A percentile compares a stretch with the other conserved stretches of the same genome.
Evolutionary conservation across 2,329 filamentous ascomycete species (phyloP).

Genomic region (Fusarium zealandicum): DNA sequence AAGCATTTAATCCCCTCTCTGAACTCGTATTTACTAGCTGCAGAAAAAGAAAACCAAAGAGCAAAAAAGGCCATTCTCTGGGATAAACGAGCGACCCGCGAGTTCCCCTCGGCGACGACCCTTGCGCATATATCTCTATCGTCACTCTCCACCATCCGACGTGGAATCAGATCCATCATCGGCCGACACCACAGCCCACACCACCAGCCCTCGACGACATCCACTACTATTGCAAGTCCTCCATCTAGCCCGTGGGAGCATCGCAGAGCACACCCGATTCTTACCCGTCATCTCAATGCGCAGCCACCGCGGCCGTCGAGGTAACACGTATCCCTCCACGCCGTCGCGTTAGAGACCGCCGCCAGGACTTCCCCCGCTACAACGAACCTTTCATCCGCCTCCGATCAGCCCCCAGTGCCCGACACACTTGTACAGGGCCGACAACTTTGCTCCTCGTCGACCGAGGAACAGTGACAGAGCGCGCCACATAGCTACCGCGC

Average conservation of each 20-base stretch:
- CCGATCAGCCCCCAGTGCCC: background rate
- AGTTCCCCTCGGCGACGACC: background rate
- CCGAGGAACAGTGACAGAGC: constrained; percentile 1
- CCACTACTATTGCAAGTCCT: constrained; percentile 1
- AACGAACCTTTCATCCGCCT: background rate
- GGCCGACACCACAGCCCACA: constrained; percentile 21
- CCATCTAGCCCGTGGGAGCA: background rate
- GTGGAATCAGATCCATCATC: constrained; percentile 23
- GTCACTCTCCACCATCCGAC: constrained; percentile 31
- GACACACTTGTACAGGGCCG: background rate
- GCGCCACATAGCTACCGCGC: background rate
- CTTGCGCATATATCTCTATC: constrained; percentile 22
- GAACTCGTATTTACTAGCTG: constrained; percentile 4
- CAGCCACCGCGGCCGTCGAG: constrained; percentile 23
- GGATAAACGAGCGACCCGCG: background rate
- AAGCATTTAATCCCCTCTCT: constrained; percentile 15
- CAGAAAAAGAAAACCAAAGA: background rate
- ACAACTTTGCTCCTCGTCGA: background rate
- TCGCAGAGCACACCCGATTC: background rate
- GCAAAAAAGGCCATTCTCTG: background rate
- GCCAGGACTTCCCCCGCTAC: constrained; percentile 2
- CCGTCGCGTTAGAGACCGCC: constrained; percentile 43
- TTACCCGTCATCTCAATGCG: constrained; percentile 29
- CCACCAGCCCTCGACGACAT: constrained; percentile 10
- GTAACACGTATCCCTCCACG: constrained; percentile 27